A percentile compares a stretch with the other conserved stretches of the same genome.
phyloP scores from a whole-genome alignment of 1,139 yeast genomes.

The Diutina pseudorugosa region DNA sequence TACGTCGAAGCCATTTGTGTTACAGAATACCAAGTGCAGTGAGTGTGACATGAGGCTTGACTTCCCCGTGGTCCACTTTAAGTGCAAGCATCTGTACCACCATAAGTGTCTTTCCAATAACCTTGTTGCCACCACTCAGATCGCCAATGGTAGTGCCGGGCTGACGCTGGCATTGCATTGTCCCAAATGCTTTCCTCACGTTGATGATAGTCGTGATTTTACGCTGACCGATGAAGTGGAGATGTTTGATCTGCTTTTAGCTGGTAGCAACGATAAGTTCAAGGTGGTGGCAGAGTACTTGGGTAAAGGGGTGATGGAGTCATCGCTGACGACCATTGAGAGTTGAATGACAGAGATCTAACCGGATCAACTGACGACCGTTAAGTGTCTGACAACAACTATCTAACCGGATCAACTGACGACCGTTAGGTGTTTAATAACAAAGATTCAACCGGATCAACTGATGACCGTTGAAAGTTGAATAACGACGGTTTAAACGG shows the following conservation, averaged over 20 bases:
- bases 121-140: conserved; percentile 16
- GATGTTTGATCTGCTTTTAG: conserved; percentile 46
- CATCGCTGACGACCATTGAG: neutral
- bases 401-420: too few relatives aligned
- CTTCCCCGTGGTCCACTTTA: conserved; percentile 73
- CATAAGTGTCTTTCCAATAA: conserved; percentile 58
- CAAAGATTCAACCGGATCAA: too few relatives aligned
- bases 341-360: too few relatives aligned
- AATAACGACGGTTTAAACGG: too few relatives aligned
- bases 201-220: conserved; percentile 50
- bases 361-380: too few relatives aligned
- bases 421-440: too few relatives aligned
- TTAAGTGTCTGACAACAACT: too few relatives aligned
- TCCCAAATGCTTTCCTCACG: conserved; percentile 61
- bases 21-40: conserved; percentile 62
- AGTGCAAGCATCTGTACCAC: conserved; percentile 82
- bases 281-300: conserved; percentile 69
- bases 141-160: conserved; percentile 7
- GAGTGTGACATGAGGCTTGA: conserved; percentile 62
- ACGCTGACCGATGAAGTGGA: conserved; percentile 52
- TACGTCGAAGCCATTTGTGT: conserved; percentile 40
- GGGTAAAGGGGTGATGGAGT: conserved; percentile 78
- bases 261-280: conserved; percentile 53
- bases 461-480: too few relatives aligned
- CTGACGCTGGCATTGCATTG: conserved; percentile 41